Evolutionary conservation across 208 protist genomes (phyloP).

Genomic region (Leishmania lainsoni): DNA sequence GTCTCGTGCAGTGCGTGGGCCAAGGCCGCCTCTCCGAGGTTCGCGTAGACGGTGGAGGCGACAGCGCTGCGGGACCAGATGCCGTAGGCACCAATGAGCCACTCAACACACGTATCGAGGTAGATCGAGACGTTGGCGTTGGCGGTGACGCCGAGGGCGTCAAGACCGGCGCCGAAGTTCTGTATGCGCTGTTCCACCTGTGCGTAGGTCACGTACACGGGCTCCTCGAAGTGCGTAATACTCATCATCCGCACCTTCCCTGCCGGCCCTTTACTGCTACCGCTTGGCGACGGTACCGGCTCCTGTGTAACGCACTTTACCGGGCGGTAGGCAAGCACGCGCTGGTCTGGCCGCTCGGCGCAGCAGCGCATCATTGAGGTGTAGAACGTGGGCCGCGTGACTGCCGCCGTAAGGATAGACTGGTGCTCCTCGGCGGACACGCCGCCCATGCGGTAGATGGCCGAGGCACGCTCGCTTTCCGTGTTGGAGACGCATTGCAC

Average conservation of each 20-base stretch:
- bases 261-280: conserved; percentile 27
- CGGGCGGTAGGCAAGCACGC: conserved; percentile 48
- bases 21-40: conserved; percentile 80
- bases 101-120: conserved; percentile 86
- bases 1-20: conserved; percentile 70
- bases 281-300: conserved; percentile 40
- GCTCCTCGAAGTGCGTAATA: conserved; percentile 60
- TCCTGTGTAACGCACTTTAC: conserved; percentile 31
- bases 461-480: conserved; percentile 46
- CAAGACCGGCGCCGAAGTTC: conserved; percentile 61
- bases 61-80: conserved; percentile 70
- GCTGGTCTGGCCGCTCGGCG: conserved; percentile 16
- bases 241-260: conserved; percentile 32
- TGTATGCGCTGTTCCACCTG: conserved; percentile 43
- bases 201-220: conserved; percentile 43
- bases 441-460: conserved; percentile 54
- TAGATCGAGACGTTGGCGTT: conserved; percentile 70
- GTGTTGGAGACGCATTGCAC: conserved; percentile 44
- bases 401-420: conserved; percentile 12
- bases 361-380: conserved; percentile 25
- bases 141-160: conserved; percentile 42
- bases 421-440: conserved; percentile 22
- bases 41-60: conserved; percentile 82
- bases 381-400: conserved; percentile 23
- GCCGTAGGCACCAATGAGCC: conserved; percentile 73